A percentile compares a stretch with the other conserved stretches of the same genome.
Evolutionary conservation across 495 filamentous ascomycete genomes (phyloP).

Genomic region (Apiosordaria backusii): DNA sequence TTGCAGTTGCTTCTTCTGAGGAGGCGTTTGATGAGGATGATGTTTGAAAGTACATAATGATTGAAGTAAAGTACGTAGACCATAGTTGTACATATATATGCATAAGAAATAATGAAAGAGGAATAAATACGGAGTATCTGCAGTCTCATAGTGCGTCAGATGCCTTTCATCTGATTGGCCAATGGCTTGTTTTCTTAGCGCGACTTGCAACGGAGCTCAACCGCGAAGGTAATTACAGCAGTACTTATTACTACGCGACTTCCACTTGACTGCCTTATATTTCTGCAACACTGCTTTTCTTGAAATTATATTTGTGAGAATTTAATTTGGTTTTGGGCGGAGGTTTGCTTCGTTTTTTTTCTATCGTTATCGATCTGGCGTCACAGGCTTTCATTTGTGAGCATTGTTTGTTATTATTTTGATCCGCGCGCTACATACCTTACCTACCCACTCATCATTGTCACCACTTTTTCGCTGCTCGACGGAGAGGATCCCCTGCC

Average conservation of each 20-base stretch:
- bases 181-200: not conserved
- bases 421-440: not conserved
- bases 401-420: not conserved
- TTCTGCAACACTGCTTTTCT: not conserved
- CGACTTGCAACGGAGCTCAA: not conserved
- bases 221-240: no score
- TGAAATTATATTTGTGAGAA: not conserved
- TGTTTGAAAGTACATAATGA: no score
- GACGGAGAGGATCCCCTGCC: not conserved
- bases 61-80: no score
- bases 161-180: not conserved
- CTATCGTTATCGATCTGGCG: not conserved
- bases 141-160: no score
- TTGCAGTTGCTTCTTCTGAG: not conserved
- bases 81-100: no score
- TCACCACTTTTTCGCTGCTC: not conserved
- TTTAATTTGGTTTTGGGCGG: not conserved
- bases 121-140: no score
- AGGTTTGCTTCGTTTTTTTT: not conserved
- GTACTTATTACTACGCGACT: not conserved
- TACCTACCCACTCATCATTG: not conserved
- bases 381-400: not conserved
- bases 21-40: constrained; percentile 5
- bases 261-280: not conserved
- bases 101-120: not conserved